A percentile compares a stretch with the other conserved stretches of the same genome.
Evolutionary conservation across 108 stramenopile genomes (phyloP).

Genomic region (Phaeodactylum tricornutum): DNA sequence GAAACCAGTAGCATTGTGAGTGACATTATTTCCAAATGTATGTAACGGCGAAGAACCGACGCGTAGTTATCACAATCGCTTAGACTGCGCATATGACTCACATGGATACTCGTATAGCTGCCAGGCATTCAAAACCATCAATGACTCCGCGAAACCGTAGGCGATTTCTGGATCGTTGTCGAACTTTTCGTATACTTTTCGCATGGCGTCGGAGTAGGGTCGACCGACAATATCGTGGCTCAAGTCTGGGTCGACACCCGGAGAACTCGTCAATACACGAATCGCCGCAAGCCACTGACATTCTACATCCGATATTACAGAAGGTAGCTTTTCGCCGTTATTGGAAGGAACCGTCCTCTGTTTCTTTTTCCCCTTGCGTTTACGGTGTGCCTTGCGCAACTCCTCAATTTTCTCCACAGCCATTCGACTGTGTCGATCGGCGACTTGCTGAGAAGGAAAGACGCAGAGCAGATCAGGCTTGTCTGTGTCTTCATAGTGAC

Average conservation of each 20-base stretch:
- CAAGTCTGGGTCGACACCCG: slow-evolving; percentile 45
- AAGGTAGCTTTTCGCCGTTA: slow-evolving; percentile 6
- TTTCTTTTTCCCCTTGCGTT: slow-evolving; percentile 15
- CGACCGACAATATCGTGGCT: slow-evolving; percentile 46
- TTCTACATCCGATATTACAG: slow-evolving; percentile 54
- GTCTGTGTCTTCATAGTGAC: slow-evolving; percentile 44
- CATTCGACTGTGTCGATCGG: slow-evolving; percentile 51
- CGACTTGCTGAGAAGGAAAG: slow-evolving; percentile 74
- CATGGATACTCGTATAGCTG: slow-evolving; percentile 77
- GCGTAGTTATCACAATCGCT: no score
- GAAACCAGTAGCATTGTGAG: no score
- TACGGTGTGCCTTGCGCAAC: slow-evolving; percentile 31
- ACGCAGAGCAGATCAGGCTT: slow-evolving; percentile 33
- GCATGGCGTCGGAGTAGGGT: slow-evolving; percentile 66
- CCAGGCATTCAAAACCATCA: slow-evolving; percentile 84
- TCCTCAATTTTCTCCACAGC: slow-evolving; percentile 62
- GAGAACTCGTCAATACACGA: slow-evolving; percentile 48
- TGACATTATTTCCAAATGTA: no score
- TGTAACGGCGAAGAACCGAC: no score
- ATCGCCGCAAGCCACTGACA: slow-evolving; percentile 50
- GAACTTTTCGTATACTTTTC: slow-evolving; percentile 47
- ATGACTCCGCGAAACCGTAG: slow-evolving; percentile 63
- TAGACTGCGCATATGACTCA: no score
- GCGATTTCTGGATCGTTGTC: slow-evolving; percentile 63
- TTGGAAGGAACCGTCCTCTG: not conserved